Evolutionary conservation across 2,329 filamentous ascomycete genomes (phyloP), one percentile per base, ranked within the genome.

Genomic region (Coleophoma cylindrospora): DNA sequence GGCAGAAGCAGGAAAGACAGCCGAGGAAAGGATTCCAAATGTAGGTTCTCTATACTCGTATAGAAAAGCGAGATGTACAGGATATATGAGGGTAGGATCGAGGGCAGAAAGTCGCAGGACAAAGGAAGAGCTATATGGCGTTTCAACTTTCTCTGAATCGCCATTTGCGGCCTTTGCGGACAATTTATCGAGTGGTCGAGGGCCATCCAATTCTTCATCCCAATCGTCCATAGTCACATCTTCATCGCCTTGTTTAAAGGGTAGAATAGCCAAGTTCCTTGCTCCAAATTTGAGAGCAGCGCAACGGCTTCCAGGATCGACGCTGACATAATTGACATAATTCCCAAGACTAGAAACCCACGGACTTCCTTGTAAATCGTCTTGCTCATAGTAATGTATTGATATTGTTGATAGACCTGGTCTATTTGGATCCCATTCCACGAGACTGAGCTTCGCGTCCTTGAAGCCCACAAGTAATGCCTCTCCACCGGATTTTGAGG

Each of bases 1-100:
- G 3, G 89, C 85, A 49, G 79, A 76, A n/a, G 91, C 91, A 13
- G 86, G 82, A 34, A 84, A 77, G 55, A 82, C 74, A 47, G 83
- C 84, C 1, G 91, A 89, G 43, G 90, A 94, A 40, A 99, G 76
- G 53, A 99, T 91, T 50, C 92, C 94, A 71, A 99, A 96, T 0
- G 94, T 99, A 12, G 94, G 92, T 69, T 97, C 94, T 67, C 94
- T 86, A 69, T 99, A 99, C 72, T 97, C 92, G 76, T 97, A 83
- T 57, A 99, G 74, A 68, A 99, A 99, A 49, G 89, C 86, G 63
- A 99, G 81, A 65, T 96, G 89, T 63, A 96, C 84, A 45, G 92
- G 91, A 69, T 96, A 88, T 53, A 92, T 83, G 59, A 99, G 78
- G 56, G 81, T 83, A 55, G 91, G 88, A 68, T 97, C 92, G 69